Percentiles rank a stretch among this genome's conserved stretches.
Conservation (phyloP, 371 early-diverging fungal species). For the Mortierella sp. region DNA sequence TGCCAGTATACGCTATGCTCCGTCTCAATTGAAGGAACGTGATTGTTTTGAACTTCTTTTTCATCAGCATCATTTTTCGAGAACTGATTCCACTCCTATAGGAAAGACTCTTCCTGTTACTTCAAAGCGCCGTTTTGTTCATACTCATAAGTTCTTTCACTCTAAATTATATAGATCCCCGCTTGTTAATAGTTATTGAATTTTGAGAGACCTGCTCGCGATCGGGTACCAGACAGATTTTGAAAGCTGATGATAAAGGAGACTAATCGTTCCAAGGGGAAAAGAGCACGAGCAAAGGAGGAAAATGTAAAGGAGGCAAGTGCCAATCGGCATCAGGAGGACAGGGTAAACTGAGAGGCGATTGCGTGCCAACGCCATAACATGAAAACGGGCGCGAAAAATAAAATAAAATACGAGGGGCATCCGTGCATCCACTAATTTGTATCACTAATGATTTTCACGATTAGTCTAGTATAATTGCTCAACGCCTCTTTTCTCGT, state of each 20-base stretch:
- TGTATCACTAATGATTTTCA: conserved; percentile 19
- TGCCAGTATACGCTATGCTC: not conserved
- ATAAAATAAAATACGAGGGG: conserved; percentile 6
- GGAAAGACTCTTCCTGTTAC: not conserved
- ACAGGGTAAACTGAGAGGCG: not conserved
- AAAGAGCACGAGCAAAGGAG: not conserved
- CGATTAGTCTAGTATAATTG: not conserved
- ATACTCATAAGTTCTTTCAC: too few species aligned
- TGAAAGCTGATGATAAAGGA: not conserved
- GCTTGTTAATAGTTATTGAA: too few species aligned
- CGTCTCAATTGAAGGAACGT: not conserved
- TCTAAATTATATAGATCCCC: too few species aligned
- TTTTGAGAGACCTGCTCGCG: too few species aligned
- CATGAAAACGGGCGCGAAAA: not conserved
- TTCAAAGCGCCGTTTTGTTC: not conserved
- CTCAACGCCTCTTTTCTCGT: conserved; percentile 3
- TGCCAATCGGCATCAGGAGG: not conserved
- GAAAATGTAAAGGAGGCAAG: not conserved
- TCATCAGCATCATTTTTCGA: not conserved
- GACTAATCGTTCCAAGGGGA: not conserved
- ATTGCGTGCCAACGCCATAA: not conserved
- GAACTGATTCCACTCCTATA: not conserved
- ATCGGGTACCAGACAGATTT: not conserved
- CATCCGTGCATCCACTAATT: conserved; percentile 34
- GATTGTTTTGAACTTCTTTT: not conserved